Evolutionary conservation across 1,284 basidiomycete species (phyloP).

Genomic region (Ceratobasidium sp.): DNA sequence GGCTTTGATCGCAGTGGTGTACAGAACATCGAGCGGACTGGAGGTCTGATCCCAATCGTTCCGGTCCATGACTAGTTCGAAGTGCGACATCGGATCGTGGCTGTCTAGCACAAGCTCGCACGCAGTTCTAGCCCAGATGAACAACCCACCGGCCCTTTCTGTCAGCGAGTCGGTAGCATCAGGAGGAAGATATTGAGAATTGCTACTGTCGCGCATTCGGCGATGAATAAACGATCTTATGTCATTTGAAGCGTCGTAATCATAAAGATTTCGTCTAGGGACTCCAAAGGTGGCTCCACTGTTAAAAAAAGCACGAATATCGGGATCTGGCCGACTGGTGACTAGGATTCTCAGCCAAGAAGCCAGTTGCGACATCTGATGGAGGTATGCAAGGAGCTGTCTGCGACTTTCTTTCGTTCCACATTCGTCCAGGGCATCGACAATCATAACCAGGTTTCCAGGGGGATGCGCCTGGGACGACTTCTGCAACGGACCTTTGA

Average conservation of each 20-base stretch:
- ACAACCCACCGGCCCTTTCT: slow-evolving; percentile 22
- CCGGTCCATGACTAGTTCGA: neutral
- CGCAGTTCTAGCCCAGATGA: slow-evolving; percentile 39
- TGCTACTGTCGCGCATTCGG: neutral
- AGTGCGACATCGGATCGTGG: neutral
- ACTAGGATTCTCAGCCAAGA: slow-evolving; percentile 22
- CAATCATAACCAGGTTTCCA: slow-evolving; percentile 10
- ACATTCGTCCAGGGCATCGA: slow-evolving; percentile 43
- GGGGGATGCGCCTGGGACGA: neutral
- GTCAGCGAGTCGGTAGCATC: neutral
- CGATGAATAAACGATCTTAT: neutral
- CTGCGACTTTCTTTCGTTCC: neutral
- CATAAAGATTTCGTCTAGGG: neutral
- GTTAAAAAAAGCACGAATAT: neutral
- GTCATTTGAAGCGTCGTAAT: neutral
- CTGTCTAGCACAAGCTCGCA: neutral
- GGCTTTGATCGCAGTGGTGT: slow-evolving; percentile 5
- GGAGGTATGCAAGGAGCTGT: neutral
- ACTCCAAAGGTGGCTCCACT: neutral
- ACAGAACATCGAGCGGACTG: neutral
- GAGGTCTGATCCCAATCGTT: neutral
- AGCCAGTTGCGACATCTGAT: neutral
- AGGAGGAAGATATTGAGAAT: neutral
- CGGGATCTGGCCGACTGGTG: slow-evolving; percentile 33
- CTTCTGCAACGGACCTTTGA: neutral